These are phyloP conservation scores for Penicillium subrubescens DNA, from an alignment of 495 filamentous ascomycete species.

Conservation along the genomic window DNA sequence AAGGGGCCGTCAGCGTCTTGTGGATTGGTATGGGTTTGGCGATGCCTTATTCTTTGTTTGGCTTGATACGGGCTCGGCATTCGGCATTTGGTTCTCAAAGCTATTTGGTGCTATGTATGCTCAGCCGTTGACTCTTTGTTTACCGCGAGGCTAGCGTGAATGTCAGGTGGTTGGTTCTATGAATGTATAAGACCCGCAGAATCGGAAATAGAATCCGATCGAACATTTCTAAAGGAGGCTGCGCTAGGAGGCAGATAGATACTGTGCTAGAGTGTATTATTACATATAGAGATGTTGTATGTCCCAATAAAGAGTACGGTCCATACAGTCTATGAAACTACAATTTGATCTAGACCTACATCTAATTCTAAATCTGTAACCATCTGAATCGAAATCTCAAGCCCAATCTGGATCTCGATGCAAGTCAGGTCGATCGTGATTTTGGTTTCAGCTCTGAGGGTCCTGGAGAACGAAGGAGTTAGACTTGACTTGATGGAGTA, in stretches of 20 bases:
- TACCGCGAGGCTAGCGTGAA: not conserved
- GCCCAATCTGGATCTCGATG: not conserved
- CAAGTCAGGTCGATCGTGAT: not conserved
- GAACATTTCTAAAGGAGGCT: not conserved
- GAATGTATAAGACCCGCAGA: not conserved
- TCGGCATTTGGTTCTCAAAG: not conserved
- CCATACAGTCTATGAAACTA: not conserved
- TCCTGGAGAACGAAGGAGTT: not conserved
- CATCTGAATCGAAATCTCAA: not conserved
- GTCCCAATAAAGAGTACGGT: too few species aligned
- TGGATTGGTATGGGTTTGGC: not conserved
- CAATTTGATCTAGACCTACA: not conserved
- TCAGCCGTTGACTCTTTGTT: not conserved
- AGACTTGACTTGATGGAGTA: not conserved
- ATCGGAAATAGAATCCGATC: not conserved
- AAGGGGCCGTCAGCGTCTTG: not conserved
- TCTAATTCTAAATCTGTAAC: not conserved
- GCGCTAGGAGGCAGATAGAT: not conserved
- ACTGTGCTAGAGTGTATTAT: not conserved
- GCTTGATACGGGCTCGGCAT: not conserved
- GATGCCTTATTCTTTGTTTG: not conserved
- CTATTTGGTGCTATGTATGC: not conserved
- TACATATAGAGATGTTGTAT: not conserved
- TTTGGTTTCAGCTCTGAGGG: conserved; percentile 1
- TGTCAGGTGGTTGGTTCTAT: not conserved